Evolutionary conservation across 2,329 filamentous ascomycete genomes (phyloP), one percentile per base, ranked within the genome.

Genomic region (Taxawa tesnikishii): DNA sequence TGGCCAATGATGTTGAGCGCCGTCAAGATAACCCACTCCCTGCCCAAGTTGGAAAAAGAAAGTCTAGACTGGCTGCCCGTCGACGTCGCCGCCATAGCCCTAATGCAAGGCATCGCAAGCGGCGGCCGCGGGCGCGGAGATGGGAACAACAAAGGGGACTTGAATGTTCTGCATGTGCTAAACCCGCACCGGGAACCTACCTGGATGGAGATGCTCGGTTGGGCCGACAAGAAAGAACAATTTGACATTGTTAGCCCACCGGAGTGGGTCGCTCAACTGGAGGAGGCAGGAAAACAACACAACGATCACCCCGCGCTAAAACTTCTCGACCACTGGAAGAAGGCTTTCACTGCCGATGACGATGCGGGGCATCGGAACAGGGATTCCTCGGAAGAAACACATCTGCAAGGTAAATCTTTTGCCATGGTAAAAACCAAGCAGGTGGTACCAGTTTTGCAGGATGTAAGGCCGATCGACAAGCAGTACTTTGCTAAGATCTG

Each of bases 271-370:
- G 25, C 41, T n/a, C 49, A 52, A 30, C 44, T 70, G 29, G 32
- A 40, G 11, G 29, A 23, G 32, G 31, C 30, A 31, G 31, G 28
- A 23, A 28, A 29, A 28, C 26, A 32, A 19, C 33, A 31, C 18
- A 28, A 37, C 10, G 47, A 57, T 16, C 59, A 70, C 46, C 60
- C 63, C 41, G 60, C 54, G 32, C 46, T 59, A 43, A 63, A 61
- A 32, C 48, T 73, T 27, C 41, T 71, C 17, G 61, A 60, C 4
- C 47, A 67, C 19, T 73, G 68, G 68, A 62, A 60, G 41, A 49
- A 53, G 31, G 53, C 51, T 4, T 67, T 64, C 44, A 45, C 33
- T 29, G n/a, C 8, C 8, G 27, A 29, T 15, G 27, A 16, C n/a
- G 14, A 10, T 11, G 15, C 17, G 9, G 18, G 26, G 28, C 35